A percentile compares a stretch with the other conserved stretches of the same genome.
phyloP scores from a whole-genome alignment of 2,329 filamentous ascomycete genomes.

The Alternaria sp. region DNA sequence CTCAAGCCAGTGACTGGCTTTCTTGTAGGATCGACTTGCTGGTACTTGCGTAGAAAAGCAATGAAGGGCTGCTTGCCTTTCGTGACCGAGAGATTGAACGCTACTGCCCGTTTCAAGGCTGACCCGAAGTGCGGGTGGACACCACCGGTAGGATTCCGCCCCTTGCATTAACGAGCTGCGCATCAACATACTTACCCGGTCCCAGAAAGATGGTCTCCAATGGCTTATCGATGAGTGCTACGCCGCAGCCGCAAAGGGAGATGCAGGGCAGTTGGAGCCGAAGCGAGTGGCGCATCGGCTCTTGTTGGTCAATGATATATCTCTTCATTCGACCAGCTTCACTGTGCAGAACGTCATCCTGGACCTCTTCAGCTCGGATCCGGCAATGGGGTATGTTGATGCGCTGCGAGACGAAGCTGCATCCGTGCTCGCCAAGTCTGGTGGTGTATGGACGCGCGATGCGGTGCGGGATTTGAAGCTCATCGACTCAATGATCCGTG shows the following conservation, averaged over 20 bases:
- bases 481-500: slow-evolving; percentile 20
- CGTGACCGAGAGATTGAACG: slow-evolving; percentile 19
- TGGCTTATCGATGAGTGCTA: slow-evolving; percentile 24
- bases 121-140: slow-evolving; percentile 16
- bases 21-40: slow-evolving; percentile 13
- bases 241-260: slow-evolving; percentile 12
- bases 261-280: slow-evolving; percentile 16
- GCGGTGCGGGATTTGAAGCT: slow-evolving; percentile 18
- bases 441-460: slow-evolving; percentile 17
- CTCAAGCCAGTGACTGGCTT: slow-evolving; percentile 17
- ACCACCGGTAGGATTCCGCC: slow-evolving; percentile 10
- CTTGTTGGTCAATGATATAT: slow-evolving; percentile 22
- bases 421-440: slow-evolving; percentile 9
- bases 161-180: neutral
- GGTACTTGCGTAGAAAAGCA: slow-evolving; percentile 14
- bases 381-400: slow-evolving; percentile 15
- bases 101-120: slow-evolving; percentile 18
- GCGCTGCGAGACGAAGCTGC: slow-evolving; percentile 17
- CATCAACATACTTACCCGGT: neutral
- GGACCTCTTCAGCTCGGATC: slow-evolving; percentile 21
- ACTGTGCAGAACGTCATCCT: slow-evolving; percentile 21
- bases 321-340: slow-evolving; percentile 19
- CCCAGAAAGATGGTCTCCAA: slow-evolving; percentile 22
- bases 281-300: slow-evolving; percentile 20
- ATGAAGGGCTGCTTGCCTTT: slow-evolving; percentile 18